phyloP scores from a whole-genome alignment of 768 basidiomycete genomes.

The Xanthoconium stramineum region DNA sequence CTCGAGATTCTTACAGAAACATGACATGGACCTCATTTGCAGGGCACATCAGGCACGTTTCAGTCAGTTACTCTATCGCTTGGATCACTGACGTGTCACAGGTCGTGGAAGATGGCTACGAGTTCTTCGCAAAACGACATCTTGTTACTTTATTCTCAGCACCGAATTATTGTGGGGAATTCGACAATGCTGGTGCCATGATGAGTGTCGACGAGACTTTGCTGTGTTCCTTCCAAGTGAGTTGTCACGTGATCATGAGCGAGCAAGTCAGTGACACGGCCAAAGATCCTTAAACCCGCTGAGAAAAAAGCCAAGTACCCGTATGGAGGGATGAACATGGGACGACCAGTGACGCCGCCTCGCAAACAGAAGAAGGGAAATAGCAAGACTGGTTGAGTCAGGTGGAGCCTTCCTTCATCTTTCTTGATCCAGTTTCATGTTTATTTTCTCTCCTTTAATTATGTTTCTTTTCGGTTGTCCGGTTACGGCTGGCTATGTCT shows the following conservation, averaged over 20 bases:
- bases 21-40: slow-evolving; percentile 99
- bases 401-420: slow-evolving; percentile 26
- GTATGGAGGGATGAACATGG: slow-evolving; percentile 83
- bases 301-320: slow-evolving; percentile 98
- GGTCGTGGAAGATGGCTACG: slow-evolving; percentile 99
- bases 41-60: slow-evolving; percentile 89
- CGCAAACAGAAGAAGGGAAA: slow-evolving; percentile 98
- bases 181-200: slow-evolving; percentile 99
- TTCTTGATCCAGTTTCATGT: slow-evolving; percentile 26
- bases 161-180: slow-evolving; percentile 93
- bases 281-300: slow-evolving; percentile 94
- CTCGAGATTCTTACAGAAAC: slow-evolving; percentile 96
- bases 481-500: slow-evolving; percentile 27
- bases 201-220: slow-evolving; percentile 99
- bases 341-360: slow-evolving; percentile 89
- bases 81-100: slow-evolving; percentile 28
- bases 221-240: slow-evolving; percentile 95
- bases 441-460: slow-evolving; percentile 31
- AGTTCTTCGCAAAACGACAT: slow-evolving; percentile 98
- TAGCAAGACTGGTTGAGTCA: slow-evolving; percentile 54
- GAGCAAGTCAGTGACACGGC: background rate
- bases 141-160: slow-evolving; percentile 96
- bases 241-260: slow-evolving; percentile 20
- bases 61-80: slow-evolving; percentile 1
- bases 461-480: slow-evolving; percentile 24